Evolutionary conservation across 1,284 basidiomycete species (phyloP).

Genomic region (Coniophora puteana): DNA sequence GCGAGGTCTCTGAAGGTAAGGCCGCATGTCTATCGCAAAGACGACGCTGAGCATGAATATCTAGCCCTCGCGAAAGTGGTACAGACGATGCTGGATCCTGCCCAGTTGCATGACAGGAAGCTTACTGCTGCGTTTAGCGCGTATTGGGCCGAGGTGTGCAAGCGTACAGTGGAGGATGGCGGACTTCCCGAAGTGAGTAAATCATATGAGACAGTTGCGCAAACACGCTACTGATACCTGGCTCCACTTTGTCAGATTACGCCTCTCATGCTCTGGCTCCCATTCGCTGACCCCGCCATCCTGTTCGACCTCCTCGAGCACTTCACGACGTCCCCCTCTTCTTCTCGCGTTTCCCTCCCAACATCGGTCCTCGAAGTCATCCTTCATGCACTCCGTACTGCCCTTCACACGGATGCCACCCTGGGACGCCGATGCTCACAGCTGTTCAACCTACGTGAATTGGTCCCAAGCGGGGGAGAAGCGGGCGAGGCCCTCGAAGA

Average conservation of each 20-base stretch:
- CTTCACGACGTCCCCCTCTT: slow-evolving; percentile 11
- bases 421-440: slow-evolving; percentile 23
- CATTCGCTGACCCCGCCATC: slow-evolving; percentile 36
- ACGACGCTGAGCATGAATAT: no score
- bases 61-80: slow-evolving; percentile 30
- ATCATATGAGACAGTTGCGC: neutral
- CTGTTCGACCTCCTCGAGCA: slow-evolving; percentile 35
- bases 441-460: slow-evolving; percentile 31
- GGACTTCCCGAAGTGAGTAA: slow-evolving; percentile 15
- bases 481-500: slow-evolving; percentile 40
- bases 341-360: slow-evolving; percentile 10
- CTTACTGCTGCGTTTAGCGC: slow-evolving; percentile 25
- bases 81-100: slow-evolving; percentile 17
- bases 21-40: no score
- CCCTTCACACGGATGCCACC: slow-evolving; percentile 17
- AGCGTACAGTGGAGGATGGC: slow-evolving; percentile 11
- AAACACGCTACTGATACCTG: slow-evolving; percentile 2
- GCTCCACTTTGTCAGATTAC: slow-evolving; percentile 24
- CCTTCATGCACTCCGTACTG: slow-evolving; percentile 28
- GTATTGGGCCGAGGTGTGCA: slow-evolving; percentile 27
- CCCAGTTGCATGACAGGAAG: slow-evolving; percentile 19
- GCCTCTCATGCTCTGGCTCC: slow-evolving; percentile 42
- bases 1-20: slow-evolving; percentile 31
- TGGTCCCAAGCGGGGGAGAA: slow-evolving; percentile 33
- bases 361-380: slow-evolving; percentile 27